These are phyloP conservation scores for Kodamaea ohmeri DNA, from an alignment of 1,139 yeast genomes.

Conservation along the genomic window DNA sequence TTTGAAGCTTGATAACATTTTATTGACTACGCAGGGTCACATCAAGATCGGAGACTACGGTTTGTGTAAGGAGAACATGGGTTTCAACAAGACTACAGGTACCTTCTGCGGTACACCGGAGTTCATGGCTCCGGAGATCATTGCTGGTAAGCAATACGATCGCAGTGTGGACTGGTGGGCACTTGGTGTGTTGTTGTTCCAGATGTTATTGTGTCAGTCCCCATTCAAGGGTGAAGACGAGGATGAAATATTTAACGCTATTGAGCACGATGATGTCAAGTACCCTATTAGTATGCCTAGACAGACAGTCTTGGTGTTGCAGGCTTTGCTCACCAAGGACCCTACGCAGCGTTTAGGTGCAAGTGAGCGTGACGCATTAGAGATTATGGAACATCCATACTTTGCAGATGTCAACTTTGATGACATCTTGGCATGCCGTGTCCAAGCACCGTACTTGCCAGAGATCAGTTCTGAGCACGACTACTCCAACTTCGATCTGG, in stretches of 20 bases:
- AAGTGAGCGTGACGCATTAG: slow-evolving; percentile 84
- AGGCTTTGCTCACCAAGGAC: slow-evolving; percentile 85
- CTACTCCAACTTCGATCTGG: slow-evolving; percentile 90
- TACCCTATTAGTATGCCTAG: slow-evolving; percentile 98
- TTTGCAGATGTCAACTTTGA: slow-evolving; percentile 89
- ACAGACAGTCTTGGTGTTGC: slow-evolving; percentile 91
- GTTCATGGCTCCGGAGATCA: slow-evolving; percentile 97
- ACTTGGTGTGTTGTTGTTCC: slow-evolving; percentile 91
- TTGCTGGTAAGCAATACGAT: slow-evolving; percentile 87
- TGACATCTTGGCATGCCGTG: slow-evolving; percentile 69
- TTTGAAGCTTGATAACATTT: slow-evolving; percentile 88
- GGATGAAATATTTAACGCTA: slow-evolving; percentile 97
- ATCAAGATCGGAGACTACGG: slow-evolving; percentile 97
- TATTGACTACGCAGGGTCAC: slow-evolving; percentile 89
- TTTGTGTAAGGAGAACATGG: slow-evolving; percentile 93
- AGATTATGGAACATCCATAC: slow-evolving; percentile 93
- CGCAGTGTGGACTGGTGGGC: slow-evolving; percentile 99
- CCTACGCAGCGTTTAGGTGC: slow-evolving; percentile 82
- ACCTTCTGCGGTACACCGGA: slow-evolving; percentile 99
- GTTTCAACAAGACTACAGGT: slow-evolving; percentile 84
- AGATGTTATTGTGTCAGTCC: slow-evolving; percentile 93
- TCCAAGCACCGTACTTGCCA: slow-evolving; percentile 83
- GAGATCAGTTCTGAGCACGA: slow-evolving; percentile 85
- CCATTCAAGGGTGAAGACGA: slow-evolving; percentile 99
- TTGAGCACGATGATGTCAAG: slow-evolving; percentile 93